Evolutionary conservation across 2,329 filamentous ascomycete species (phyloP), one percentile per base, ranked within the genome.

Genomic region (Diaporthe ampelina): DNA sequence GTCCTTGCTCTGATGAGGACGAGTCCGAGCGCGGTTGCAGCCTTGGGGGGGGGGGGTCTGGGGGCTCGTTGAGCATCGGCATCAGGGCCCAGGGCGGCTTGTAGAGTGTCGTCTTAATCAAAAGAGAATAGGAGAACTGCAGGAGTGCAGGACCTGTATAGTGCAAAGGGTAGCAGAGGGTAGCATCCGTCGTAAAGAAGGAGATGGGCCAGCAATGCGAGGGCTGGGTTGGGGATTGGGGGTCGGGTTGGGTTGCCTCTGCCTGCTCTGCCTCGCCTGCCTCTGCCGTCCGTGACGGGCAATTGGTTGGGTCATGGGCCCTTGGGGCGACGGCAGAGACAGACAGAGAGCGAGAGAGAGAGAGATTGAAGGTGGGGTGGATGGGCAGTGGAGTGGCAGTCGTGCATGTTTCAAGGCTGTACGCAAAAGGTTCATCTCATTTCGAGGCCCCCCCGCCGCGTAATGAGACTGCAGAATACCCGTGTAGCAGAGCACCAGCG

Each of bases 381-480:
- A 24, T 52, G n/a, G 21, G 26, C 26, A 19, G 63, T 54, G 63
- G 63, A 68, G 15, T 26, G 45, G 63, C 63, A 54, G 45, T 68
- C 37, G 63, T 68, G 48, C 63, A 68, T 68, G 63, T 68, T 68
- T 68, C 63, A 68, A 52, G 32, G 45, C 45, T 19, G 48, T 26
- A 68, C 32, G 63, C 63, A 68, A 68, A 67, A 68, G 45, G 63
- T 68, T 68, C 63, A 29, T 68, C 63, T 68, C 63, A 68, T 68
- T 68, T 68, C 63, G n/a, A 68, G 37, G 37, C 48, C 63, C 63
- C 63, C 63, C 63, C 63, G 63, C 63, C 63, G 63, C 63, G 63
- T 68, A 68, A 68, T 68, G 63, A 68, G 63, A 68, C 48, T 50
- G 63, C 63, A 68, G 63, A 40, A 68, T 54, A 54, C 48, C 63